Conservation (phyloP, 495 filamentous ascomycete genomes). For the Letharia lupina region DNA sequence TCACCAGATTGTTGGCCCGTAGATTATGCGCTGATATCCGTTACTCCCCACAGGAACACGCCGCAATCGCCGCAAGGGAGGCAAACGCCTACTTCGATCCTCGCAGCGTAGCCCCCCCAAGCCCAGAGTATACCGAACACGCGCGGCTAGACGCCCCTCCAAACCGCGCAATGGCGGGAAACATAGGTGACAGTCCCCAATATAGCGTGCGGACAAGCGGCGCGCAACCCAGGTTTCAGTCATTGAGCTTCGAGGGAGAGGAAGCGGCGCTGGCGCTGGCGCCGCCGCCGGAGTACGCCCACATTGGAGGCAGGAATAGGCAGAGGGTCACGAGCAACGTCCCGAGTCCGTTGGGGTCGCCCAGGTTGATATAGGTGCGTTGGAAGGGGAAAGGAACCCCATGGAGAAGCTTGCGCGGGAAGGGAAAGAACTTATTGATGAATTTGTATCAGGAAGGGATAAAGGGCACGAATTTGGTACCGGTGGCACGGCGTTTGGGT, state of each 20-base stretch:
- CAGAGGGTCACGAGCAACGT: neutral
- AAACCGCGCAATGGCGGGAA: neutral
- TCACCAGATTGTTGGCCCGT: neutral
- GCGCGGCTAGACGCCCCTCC: constrained; percentile 9
- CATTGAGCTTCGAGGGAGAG: constrained; percentile 19
- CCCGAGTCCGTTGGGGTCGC: neutral
- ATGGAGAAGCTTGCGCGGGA: neutral
- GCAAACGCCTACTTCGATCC: constrained; percentile 18
- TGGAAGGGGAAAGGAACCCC: neutral
- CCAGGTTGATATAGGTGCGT: neutral
- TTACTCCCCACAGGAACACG: constrained; percentile 2
- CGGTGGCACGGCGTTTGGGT: neutral
- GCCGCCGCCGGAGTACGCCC: constrained; percentile 7
- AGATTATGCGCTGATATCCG: neutral
- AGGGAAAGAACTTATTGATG: neutral
- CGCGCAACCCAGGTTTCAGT: constrained; percentile 20
- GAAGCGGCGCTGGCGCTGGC: constrained; percentile 12
- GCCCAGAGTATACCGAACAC: constrained; percentile 15
- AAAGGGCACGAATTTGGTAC: neutral
- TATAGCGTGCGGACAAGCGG: constrained; percentile 4
- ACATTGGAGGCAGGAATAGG: neutral
- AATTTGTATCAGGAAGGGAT: neutral
- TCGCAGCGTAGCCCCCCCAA: constrained; percentile 20
- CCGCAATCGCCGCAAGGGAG: constrained; percentile 24
- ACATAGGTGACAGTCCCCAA: neutral